These are phyloP conservation scores for Phyllosticta citribraziliensis DNA, from an alignment of 2,329 filamentous ascomycete genomes.

Conservation along the genomic window DNA sequence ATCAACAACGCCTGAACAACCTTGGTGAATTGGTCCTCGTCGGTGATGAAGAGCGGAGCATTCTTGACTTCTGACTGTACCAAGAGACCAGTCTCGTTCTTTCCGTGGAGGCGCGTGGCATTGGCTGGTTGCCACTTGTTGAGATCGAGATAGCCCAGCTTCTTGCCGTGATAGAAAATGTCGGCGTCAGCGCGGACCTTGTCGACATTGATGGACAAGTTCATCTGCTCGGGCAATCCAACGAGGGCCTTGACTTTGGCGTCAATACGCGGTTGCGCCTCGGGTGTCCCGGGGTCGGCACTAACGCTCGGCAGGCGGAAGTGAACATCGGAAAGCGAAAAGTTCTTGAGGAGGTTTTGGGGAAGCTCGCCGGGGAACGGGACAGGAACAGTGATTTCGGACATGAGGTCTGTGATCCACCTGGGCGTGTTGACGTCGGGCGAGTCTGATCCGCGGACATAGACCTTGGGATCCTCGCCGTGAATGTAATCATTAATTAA, in stretches of 20 bases:
- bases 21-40: slow-evolving; percentile 67
- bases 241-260: slow-evolving; percentile 74
- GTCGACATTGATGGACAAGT: slow-evolving; percentile 71
- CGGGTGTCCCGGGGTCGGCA: slow-evolving; percentile 64
- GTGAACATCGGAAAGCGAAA: slow-evolving; percentile 74
- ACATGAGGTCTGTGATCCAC: slow-evolving; percentile 75
- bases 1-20: slow-evolving; percentile 76
- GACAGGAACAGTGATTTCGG: slow-evolving; percentile 72
- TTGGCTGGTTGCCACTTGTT: slow-evolving; percentile 75
- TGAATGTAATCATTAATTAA: slow-evolving; percentile 74
- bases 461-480: slow-evolving; percentile 68
- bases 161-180: slow-evolving; percentile 66
- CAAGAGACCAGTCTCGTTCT: slow-evolving; percentile 53
- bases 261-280: slow-evolving; percentile 67
- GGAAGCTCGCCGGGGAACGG: slow-evolving; percentile 75
- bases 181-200: slow-evolving; percentile 67
- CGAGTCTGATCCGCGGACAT: slow-evolving; percentile 67
- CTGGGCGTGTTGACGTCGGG: slow-evolving; percentile 59
- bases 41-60: slow-evolving; percentile 72
- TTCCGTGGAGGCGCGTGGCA: slow-evolving; percentile 57
- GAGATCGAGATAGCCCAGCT: slow-evolving; percentile 73
- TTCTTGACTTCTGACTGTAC: slow-evolving; percentile 70
- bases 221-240: slow-evolving; percentile 72
- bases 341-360: slow-evolving; percentile 76
- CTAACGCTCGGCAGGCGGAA: slow-evolving; percentile 76